Evolutionary conservation across 768 basidiomycete genomes (phyloP).

Genomic region (Hypholoma sublateritium): DNA sequence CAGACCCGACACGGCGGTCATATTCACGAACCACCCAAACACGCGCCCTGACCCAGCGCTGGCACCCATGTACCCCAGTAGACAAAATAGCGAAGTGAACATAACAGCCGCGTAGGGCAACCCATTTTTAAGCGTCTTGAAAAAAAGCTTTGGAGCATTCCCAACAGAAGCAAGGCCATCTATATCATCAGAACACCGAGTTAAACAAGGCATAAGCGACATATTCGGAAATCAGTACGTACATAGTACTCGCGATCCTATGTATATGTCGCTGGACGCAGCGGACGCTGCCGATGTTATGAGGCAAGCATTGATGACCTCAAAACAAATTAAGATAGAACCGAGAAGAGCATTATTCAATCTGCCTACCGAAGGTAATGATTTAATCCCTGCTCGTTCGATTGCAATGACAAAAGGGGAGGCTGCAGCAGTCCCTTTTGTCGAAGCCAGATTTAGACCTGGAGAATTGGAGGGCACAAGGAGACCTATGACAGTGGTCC

Average conservation of each 20-base stretch:
- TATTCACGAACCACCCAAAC: slow-evolving; percentile 79
- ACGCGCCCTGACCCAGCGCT: slow-evolving; percentile 65
- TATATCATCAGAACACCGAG: slow-evolving; percentile 19
- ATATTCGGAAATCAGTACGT: slow-evolving; percentile 22
- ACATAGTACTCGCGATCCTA: slow-evolving; percentile 86
- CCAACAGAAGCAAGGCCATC: slow-evolving; percentile 80
- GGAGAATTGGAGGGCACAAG: slow-evolving; percentile 76
- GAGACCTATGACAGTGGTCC: slow-evolving; percentile 78
- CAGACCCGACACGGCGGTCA: slow-evolving; percentile 66
- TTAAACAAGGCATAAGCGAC: not conserved
- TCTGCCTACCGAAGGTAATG: slow-evolving; percentile 67
- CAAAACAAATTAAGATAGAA: not conserved
- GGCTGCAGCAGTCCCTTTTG: slow-evolving; percentile 67
- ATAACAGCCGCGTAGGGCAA: slow-evolving; percentile 76
- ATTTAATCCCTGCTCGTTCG: slow-evolving; percentile 77
- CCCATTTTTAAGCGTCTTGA: slow-evolving; percentile 65
- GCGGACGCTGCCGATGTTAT: slow-evolving; percentile 94
- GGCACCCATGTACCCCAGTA: slow-evolving; percentile 81
- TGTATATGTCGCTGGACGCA: slow-evolving; percentile 86
- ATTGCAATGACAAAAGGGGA: slow-evolving; percentile 95
- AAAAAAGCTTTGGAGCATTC: slow-evolving; percentile 83
- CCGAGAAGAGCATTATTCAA: not conserved
- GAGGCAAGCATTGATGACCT: slow-evolving; percentile 84
- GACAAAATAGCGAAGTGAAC: slow-evolving; percentile 65
- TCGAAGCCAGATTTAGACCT: slow-evolving; percentile 47